Percentiles rank a stretch among this genome's conserved stretches.
These are phyloP conservation scores for Calonectria henricotiae DNA, from an alignment of 2,329 filamentous ascomycete species.

Conservation along the genomic window DNA sequence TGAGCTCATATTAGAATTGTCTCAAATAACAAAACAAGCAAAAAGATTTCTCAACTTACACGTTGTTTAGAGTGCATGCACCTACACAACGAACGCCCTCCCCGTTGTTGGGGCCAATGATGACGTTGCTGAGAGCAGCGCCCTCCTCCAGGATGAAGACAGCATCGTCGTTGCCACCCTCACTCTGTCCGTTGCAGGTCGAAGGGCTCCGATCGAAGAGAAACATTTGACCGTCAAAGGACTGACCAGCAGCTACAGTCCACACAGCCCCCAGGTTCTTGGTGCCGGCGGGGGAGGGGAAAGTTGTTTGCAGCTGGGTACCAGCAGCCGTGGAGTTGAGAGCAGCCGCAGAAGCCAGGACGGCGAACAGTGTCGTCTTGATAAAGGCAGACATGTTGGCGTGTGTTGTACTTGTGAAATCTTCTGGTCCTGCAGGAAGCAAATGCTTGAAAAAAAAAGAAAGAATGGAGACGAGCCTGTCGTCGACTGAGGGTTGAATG, in stretches of 20 bases:
- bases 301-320: not conserved
- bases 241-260: conserved; percentile 17
- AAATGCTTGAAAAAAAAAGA: not conserved
- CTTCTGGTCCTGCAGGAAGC: conserved; percentile 18
- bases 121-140: conserved; percentile 39
- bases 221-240: conserved; percentile 17
- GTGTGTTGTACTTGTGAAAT: not conserved
- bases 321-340: not conserved
- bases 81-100: conserved; percentile 51
- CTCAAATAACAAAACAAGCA: not conserved
- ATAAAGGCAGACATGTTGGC: conserved; percentile 3
- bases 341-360: conserved; percentile 7
- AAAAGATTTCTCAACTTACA: conserved; percentile 35
- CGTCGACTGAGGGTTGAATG: not conserved
- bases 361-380: not conserved
- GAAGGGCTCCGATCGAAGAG: not conserved
- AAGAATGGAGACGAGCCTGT: conserved; percentile 10
- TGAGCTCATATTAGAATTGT: not conserved
- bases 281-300: conserved; percentile 6
- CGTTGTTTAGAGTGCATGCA: conserved; percentile 55
- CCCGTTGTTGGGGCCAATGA: conserved; percentile 42
- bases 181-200: not conserved
- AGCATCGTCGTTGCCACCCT: conserved; percentile 30
- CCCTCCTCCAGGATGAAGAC: conserved; percentile 41
- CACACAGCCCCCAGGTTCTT: conserved; percentile 1